These are phyloP conservation scores for Chamaecrista fasciculata DNA, from an alignment of 306 rosid species.

Conservation along the genomic window DNA sequence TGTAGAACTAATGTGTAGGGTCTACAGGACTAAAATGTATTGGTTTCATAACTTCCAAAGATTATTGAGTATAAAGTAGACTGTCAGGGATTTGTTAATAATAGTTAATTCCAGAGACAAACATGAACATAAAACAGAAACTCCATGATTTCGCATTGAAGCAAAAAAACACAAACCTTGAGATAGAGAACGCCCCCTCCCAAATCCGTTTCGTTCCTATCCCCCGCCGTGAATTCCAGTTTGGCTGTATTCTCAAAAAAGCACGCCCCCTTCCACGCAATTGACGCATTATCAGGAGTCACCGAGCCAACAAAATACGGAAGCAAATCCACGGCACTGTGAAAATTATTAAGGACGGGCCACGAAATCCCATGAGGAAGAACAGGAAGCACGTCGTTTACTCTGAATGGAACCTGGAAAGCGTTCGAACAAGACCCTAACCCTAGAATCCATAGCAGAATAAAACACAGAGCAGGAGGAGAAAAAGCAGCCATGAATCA, in stretches of 20 bases:
- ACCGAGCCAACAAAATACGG: constrained; percentile 85
- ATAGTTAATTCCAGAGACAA: too few relatives aligned
- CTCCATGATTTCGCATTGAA: neutral
- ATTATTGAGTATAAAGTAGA: too few relatives aligned
- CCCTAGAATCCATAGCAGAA: constrained; percentile 40
- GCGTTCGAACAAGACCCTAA: constrained; percentile 34
- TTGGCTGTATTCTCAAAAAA: constrained; percentile 68
- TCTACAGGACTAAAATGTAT: too few relatives aligned
- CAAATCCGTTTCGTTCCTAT: constrained; percentile 37
- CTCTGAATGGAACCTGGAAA: constrained; percentile 66
- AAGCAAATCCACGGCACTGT: constrained; percentile 89
- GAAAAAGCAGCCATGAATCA: constrained; percentile 31
- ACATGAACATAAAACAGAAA: neutral
- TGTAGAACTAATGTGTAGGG: too few relatives aligned
- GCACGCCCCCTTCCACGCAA: constrained; percentile 88
- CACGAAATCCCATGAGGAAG: constrained; percentile 80
- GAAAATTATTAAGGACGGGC: constrained; percentile 88
- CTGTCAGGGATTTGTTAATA: too few relatives aligned
- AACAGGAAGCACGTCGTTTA: constrained; percentile 83
- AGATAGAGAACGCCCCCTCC: constrained; percentile 88
- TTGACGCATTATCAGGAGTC: constrained; percentile 54
- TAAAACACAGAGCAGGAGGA: neutral
- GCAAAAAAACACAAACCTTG: constrained; percentile 46
- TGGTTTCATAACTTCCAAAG: too few relatives aligned
- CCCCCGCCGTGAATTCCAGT: constrained; percentile 53